These are phyloP conservation scores for Neurospora sp. DNA, from an alignment of 495 filamentous ascomycete genomes.

Conservation along the genomic window DNA sequence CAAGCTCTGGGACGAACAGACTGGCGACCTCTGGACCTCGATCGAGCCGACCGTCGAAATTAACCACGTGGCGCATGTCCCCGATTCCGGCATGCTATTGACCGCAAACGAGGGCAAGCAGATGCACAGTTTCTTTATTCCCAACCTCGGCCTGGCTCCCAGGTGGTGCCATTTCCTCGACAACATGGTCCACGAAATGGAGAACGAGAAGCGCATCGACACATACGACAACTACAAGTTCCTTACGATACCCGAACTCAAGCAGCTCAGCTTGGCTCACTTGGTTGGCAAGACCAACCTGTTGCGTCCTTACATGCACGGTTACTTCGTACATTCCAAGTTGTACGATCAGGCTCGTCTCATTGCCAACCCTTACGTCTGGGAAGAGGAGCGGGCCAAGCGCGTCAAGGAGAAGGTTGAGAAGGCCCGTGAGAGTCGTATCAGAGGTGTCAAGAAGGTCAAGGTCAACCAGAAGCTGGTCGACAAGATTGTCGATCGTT, in stretches of 20 bases:
- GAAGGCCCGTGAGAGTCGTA: conserved; percentile 84
- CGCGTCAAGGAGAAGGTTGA: conserved; percentile 85
- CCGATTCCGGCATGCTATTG: conserved; percentile 80
- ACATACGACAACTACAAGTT: conserved; percentile 99
- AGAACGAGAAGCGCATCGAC: conserved; percentile 58
- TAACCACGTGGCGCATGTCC: conserved; percentile 81
- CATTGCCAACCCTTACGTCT: conserved; percentile 84
- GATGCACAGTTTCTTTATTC: conserved; percentile 91
- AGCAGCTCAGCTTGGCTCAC: conserved; percentile 71
- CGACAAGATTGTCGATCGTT: conserved; percentile 67
- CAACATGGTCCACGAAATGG: conserved; percentile 97
- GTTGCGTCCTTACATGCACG: conserved; percentile 93
- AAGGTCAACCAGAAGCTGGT: conserved; percentile 79
- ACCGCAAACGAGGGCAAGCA: conserved; percentile 73
- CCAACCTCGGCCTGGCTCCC: conserved; percentile 75
- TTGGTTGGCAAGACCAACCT: conserved; percentile 78
- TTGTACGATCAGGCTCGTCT: conserved; percentile 90
- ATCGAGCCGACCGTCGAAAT: conserved; percentile 92
- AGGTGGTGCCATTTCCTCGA: conserved; percentile 96
- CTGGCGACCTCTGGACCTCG: conserved; percentile 82
- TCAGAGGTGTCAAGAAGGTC: conserved; percentile 86
- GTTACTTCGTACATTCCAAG: conserved; percentile 88
- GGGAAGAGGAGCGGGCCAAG: conserved; percentile 81
- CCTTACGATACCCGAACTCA: conserved; percentile 75
- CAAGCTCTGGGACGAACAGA: conserved; percentile 84